A percentile compares a stretch with the other conserved stretches of the same genome.
These are phyloP conservation scores for Cryptococcus sp. DNA, from an alignment of 1,284 basidiomycete genomes.

Conservation along the genomic window DNA sequence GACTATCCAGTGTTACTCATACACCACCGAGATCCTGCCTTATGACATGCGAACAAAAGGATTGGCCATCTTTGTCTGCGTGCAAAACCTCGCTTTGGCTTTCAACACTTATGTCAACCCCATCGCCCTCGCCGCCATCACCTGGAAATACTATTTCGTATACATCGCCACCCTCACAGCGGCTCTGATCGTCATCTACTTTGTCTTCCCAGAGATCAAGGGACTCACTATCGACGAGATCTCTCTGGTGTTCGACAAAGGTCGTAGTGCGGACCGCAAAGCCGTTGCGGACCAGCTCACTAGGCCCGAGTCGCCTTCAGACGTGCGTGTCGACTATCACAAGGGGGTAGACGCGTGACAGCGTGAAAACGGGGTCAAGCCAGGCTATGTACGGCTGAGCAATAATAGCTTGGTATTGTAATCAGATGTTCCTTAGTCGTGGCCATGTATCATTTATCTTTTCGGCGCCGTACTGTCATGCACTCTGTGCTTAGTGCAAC, in stretches of 20 bases:
- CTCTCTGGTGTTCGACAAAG: slow-evolving; percentile 37
- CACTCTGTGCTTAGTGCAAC: no score
- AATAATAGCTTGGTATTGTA: no score
- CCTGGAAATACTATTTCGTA: slow-evolving; percentile 14
- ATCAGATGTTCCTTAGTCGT: no score
- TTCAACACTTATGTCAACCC: slow-evolving; percentile 14
- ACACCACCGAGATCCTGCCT: slow-evolving; percentile 11
- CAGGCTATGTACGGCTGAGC: no score
- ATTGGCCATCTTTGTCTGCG: slow-evolving; percentile 10
- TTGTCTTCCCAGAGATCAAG: slow-evolving; percentile 51
- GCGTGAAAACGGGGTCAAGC: no score
- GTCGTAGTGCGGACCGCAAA: not conserved
- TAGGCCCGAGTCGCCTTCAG: no score
- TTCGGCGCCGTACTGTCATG: no score
- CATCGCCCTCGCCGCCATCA: slow-evolving; percentile 13
- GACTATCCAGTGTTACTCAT: slow-evolving; percentile 4
- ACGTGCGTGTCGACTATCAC: no score
- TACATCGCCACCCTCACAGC: slow-evolving; percentile 10
- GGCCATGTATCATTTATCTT: no score
- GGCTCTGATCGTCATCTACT: slow-evolving; percentile 3
- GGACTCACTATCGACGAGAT: slow-evolving; percentile 53
- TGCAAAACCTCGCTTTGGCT: slow-evolving; percentile 28
- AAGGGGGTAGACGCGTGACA: no score
- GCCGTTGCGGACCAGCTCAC: not conserved
- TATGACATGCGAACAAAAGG: slow-evolving; percentile 13